These are phyloP conservation scores for Amphicarpaea edgeworthii DNA, from an alignment of 306 rosid genomes.

Conservation along the genomic window DNA sequence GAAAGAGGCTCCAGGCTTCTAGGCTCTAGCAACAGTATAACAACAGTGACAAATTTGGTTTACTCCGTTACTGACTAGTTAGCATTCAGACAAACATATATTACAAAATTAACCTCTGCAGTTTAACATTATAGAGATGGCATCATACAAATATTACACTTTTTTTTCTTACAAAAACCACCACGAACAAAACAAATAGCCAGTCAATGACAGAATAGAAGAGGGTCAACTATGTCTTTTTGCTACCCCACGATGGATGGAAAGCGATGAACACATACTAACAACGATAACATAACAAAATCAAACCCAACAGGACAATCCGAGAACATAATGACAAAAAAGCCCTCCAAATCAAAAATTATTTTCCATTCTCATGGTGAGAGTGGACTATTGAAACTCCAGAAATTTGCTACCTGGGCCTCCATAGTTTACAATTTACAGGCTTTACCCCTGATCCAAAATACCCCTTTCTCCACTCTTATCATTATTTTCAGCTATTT, in stretches of 20 bases:
- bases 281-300: slow-evolving; percentile 35
- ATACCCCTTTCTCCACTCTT: neutral
- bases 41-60: neutral
- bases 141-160: slow-evolving; percentile 29
- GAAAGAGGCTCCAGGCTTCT: slow-evolving; percentile 7
- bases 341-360: slow-evolving; percentile 46
- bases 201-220: slow-evolving; percentile 39
- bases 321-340: slow-evolving; percentile 53
- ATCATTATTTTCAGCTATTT: slow-evolving; percentile 4
- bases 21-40: slow-evolving; percentile 18
- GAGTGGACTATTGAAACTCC: slow-evolving; percentile 33
- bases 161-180: slow-evolving; percentile 30
- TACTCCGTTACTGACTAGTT: neutral
- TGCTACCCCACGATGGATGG: slow-evolving; percentile 40
- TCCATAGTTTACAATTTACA: slow-evolving; percentile 34
- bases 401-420: slow-evolving; percentile 42
- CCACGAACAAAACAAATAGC: slow-evolving; percentile 28
- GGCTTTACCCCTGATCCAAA: slow-evolving; percentile 36
- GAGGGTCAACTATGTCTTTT: slow-evolving; percentile 60
- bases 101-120: slow-evolving; percentile 12
- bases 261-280: slow-evolving; percentile 37
- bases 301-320: slow-evolving; percentile 38
- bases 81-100: slow-evolving; percentile 18
- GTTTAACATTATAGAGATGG: slow-evolving; percentile 34
- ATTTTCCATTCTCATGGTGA: slow-evolving; percentile 15